A percentile compares a stretch with the other conserved stretches of the same genome.
These are phyloP conservation scores for Adiantum capillusveneris DNA, from an alignment of 75 land plant genomes.

Conservation along the genomic window DNA sequence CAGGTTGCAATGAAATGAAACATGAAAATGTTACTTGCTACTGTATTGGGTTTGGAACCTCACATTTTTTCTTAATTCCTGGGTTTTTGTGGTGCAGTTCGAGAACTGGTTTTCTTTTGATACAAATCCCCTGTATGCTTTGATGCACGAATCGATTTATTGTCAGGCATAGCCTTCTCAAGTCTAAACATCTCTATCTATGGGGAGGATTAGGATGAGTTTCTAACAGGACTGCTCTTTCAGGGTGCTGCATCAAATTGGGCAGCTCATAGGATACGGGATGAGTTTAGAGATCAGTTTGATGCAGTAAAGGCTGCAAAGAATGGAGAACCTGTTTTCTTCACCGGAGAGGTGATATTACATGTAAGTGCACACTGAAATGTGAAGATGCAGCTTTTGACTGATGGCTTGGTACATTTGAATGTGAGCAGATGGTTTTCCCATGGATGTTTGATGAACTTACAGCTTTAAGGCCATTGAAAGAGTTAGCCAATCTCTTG, in stretches of 20 bases:
- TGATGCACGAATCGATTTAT: slow-evolving; percentile 86
- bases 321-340: slow-evolving; percentile 59
- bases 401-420: background rate
- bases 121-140: slow-evolving; percentile 81
- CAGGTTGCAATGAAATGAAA: no score
- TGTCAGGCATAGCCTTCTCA: slow-evolving; percentile 70
- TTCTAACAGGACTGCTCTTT: background rate
- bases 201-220: no score
- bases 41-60: no score
- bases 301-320: slow-evolving; percentile 76
- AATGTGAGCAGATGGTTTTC: slow-evolving; percentile 73
- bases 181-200: no score
- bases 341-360: slow-evolving; percentile 87
- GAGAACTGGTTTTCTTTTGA: slow-evolving; percentile 67
- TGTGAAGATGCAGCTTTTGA: background rate
- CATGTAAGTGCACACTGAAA: background rate
- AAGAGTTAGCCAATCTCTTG: slow-evolving; percentile 83
- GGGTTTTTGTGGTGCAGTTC: slow-evolving; percentile 41
- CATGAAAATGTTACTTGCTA: no score
- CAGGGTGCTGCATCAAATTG: slow-evolving; percentile 90
- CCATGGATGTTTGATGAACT: slow-evolving; percentile 99
- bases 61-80: slow-evolving; percentile 1
- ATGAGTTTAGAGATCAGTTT: slow-evolving; percentile 51
- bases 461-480: slow-evolving; percentile 52
- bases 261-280: slow-evolving; percentile 82